phyloP scores from a whole-genome alignment of 371 early-diverging fungal species.

The Batkoa obscura region DNA sequence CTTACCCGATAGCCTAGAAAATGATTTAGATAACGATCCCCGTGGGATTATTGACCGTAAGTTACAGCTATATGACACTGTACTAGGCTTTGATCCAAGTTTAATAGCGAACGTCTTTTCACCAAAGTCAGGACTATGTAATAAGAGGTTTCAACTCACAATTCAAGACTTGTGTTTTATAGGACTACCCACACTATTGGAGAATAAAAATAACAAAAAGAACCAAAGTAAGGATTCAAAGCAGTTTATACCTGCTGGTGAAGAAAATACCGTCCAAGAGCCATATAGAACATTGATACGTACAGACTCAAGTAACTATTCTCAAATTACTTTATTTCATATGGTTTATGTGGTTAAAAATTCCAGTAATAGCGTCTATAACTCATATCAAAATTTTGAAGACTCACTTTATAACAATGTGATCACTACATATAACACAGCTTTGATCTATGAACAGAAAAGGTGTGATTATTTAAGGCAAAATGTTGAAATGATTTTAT shows the following conservation, averaged over 20 bases:
- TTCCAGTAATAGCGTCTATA: not conserved
- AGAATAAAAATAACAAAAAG: too few species aligned
- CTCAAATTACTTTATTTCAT: slow-evolving; percentile 57
- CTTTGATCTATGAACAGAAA: slow-evolving; percentile 61
- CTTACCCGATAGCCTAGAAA: too few species aligned
- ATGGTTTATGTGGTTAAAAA: slow-evolving; percentile 39
- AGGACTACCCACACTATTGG: not conserved
- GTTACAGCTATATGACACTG: not conserved
- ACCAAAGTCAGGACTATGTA: not conserved
- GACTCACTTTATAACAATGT: not conserved
- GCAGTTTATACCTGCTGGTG: too few species aligned
- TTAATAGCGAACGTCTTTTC: slow-evolving; percentile 1
- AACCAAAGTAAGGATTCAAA: too few species aligned
- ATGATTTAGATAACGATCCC: too few species aligned
- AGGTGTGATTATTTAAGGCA: slow-evolving; percentile 56
- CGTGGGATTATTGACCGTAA: too few species aligned
- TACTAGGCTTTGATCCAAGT: not conserved
- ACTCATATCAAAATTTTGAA: not conserved
- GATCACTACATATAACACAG: slow-evolving; percentile 28
- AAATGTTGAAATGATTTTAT: slow-evolving; percentile 52
- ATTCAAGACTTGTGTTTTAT: not conserved
- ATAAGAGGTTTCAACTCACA: not conserved
- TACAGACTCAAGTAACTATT: not conserved
- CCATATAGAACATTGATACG: too few species aligned
- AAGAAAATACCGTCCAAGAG: too few species aligned